These are phyloP conservation scores for Claviceps sorghi DNA, from an alignment of 2,329 filamentous ascomycete genomes.

Conservation along the genomic window DNA sequence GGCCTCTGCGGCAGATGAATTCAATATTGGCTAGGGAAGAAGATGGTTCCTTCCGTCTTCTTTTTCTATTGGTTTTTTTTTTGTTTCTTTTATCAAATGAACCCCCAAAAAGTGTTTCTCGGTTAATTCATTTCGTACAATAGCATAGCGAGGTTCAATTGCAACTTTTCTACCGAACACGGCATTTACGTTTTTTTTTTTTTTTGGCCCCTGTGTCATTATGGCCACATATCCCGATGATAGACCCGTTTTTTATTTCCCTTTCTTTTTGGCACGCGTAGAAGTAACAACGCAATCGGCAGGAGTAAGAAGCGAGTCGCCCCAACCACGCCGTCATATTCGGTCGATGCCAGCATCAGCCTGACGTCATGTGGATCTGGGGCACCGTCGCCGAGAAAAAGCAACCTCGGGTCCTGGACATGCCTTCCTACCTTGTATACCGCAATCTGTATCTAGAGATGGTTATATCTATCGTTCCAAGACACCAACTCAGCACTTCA, in stretches of 20 bases:
- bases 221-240: not conserved
- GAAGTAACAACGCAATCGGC: too few relatives aligned
- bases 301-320: too few relatives aligned
- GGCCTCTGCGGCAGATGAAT: conserved; percentile 50
- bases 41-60: not conserved
- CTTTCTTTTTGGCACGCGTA: too few relatives aligned
- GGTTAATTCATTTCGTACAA: not conserved
- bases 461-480: too few relatives aligned
- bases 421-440: not conserved
- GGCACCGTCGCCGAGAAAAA: not conserved
- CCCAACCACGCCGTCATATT: not conserved
- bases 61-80: not conserved
- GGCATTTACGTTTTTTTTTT: not conserved
- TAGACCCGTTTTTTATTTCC: not conserved
- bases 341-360: not conserved
- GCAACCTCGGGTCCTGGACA: too few relatives aligned
- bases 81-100: not conserved
- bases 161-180: not conserved
- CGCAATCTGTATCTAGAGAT: not conserved
- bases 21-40: conserved; percentile 45
- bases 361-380: conserved; percentile 5
- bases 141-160: conserved; percentile 1
- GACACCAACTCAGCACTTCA: too few relatives aligned
- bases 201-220: not conserved
- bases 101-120: not conserved